Conservation (phyloP, 2,329 filamentous ascomycete species). For the Fusarium nematophilum region DNA sequence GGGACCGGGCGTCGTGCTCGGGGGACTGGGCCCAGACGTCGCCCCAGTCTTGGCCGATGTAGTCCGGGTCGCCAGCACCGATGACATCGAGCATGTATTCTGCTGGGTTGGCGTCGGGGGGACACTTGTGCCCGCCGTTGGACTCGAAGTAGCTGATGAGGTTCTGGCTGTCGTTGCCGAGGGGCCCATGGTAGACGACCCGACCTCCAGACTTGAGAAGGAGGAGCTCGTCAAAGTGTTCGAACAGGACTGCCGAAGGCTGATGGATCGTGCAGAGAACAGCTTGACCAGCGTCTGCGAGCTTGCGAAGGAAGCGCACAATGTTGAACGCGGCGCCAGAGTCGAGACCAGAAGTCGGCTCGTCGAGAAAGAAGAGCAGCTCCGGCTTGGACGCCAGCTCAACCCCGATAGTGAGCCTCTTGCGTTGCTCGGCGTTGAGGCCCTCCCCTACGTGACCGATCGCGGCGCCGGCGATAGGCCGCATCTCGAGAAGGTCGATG, state of each 20-base stretch:
- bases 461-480: slow-evolving; percentile 72
- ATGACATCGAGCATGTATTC: slow-evolving; percentile 69
- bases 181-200: slow-evolving; percentile 65
- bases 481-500: slow-evolving; percentile 76
- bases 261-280: slow-evolving; percentile 72
- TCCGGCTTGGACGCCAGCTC: slow-evolving; percentile 68
- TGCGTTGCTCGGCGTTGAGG: slow-evolving; percentile 69
- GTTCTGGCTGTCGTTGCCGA: slow-evolving; percentile 60
- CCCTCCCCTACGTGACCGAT: slow-evolving; percentile 70
- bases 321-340: slow-evolving; percentile 70
- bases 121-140: slow-evolving; percentile 61
- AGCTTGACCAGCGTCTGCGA: slow-evolving; percentile 69
- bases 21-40: slow-evolving; percentile 68
- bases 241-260: slow-evolving; percentile 66
- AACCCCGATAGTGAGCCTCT: slow-evolving; percentile 66
- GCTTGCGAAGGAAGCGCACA: slow-evolving; percentile 69
- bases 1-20: slow-evolving; percentile 57
- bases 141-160: slow-evolving; percentile 65
- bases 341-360: slow-evolving; percentile 69
- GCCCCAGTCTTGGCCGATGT: slow-evolving; percentile 70
- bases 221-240: slow-evolving; percentile 67
- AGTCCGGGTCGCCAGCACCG: slow-evolving; percentile 71
- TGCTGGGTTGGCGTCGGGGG: slow-evolving; percentile 62
- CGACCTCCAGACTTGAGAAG: slow-evolving; percentile 65
- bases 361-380: slow-evolving; percentile 73